Evolutionary conservation across 257 asterid genomes (phyloP).

Genomic region (Solanum chmielewskii): DNA sequence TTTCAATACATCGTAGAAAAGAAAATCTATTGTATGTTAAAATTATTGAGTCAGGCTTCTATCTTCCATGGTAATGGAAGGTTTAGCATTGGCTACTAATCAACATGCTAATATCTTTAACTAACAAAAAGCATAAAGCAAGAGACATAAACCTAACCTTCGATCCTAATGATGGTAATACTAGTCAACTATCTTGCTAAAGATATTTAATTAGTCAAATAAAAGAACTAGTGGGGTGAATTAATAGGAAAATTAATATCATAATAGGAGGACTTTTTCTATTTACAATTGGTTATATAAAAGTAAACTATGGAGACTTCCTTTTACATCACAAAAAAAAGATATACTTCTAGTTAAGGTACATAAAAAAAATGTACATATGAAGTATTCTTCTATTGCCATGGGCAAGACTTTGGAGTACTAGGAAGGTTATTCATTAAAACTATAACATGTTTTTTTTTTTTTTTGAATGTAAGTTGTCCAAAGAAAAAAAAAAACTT

Average conservation of each 20-base stretch:
- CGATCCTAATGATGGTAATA: background rate
- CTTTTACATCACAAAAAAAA: background rate
- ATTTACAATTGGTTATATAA: background rate
- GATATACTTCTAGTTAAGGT: background rate
- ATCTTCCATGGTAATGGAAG: background rate
- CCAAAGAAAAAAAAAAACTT: background rate
- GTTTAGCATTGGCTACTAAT: background rate
- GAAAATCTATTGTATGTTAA: no score
- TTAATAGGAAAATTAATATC: background rate
- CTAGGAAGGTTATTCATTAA: background rate
- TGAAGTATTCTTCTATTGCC: background rate
- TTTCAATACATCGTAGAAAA: no score
- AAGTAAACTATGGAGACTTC: background rate
- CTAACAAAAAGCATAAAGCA: background rate
- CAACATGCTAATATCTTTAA: background rate
- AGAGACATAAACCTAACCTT: background rate
- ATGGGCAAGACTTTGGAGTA: background rate
- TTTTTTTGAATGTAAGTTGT: background rate
- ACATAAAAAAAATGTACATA: background rate
- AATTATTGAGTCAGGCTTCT: background rate
- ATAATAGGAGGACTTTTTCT: background rate
- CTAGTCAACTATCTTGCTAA: background rate
- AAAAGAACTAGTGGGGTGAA: background rate
- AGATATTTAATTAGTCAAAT: background rate
- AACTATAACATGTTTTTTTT: background rate